Percentiles rank a stretch among this genome's conserved stretches.
These are phyloP conservation scores for Boletellus sp. DNA, from an alignment of 768 basidiomycete genomes.

Conservation along the genomic window DNA sequence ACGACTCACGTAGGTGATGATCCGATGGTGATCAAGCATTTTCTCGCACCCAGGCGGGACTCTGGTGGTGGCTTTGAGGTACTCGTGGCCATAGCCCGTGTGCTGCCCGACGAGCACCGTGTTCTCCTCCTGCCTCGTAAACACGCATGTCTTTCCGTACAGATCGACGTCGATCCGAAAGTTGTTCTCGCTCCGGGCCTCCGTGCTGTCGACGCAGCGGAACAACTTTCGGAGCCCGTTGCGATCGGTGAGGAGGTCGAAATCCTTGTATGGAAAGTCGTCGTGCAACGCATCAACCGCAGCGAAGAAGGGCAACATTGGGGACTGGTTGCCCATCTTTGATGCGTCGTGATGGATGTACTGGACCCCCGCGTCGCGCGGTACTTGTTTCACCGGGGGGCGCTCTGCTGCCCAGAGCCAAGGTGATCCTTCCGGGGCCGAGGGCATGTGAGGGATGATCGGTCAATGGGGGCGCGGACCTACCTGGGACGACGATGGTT, in stretches of 20 bases:
- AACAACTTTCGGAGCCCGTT: constrained; percentile 63
- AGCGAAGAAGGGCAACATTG: constrained; percentile 54
- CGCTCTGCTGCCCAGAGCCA: constrained; percentile 49
- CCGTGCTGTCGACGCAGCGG: constrained; percentile 40
- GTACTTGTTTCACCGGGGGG: constrained; percentile 51
- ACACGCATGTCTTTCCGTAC: constrained; percentile 54
- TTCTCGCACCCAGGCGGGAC: constrained; percentile 46
- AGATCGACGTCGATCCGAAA: constrained; percentile 74
- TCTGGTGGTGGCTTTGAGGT: constrained; percentile 54
- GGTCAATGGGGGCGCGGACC: constrained; percentile 1
- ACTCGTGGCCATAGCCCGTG: constrained; percentile 55
- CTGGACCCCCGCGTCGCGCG: constrained; percentile 46
- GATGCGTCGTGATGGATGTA: constrained; percentile 59
- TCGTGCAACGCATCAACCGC: constrained; percentile 47
- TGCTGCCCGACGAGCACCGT: constrained; percentile 15
- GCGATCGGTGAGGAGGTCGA: constrained; percentile 56
- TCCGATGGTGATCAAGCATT: constrained; percentile 57
- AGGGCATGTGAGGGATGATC: background rate
- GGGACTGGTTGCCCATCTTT: constrained; percentile 34
- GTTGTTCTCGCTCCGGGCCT: constrained; percentile 24
- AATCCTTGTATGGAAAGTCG: constrained; percentile 29
- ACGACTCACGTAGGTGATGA: constrained; percentile 56
- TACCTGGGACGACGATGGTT: constrained; percentile 53
- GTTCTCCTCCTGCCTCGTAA: constrained; percentile 54
- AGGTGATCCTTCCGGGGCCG: constrained; percentile 49